Evolutionary conservation across 805 yeast species (phyloP).

Genomic region (Saturnispora serradocipensis): DNA sequence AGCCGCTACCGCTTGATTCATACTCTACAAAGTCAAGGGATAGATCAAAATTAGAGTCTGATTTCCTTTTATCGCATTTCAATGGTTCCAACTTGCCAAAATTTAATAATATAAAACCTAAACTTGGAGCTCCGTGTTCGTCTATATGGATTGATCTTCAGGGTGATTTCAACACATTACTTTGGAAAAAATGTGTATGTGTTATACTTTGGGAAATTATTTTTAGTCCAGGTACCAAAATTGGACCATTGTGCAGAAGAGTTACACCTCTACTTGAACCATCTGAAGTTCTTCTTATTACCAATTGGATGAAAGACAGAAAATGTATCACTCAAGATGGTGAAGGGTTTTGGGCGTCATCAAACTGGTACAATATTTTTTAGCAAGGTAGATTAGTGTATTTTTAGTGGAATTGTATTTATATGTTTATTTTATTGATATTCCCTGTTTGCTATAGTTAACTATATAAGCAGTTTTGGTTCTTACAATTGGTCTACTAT

Average conservation of each 20-base stretch:
- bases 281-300: conserved; percentile 30
- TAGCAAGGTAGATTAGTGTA: neutral
- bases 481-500: conserved; percentile 5
- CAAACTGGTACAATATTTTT: conserved; percentile 34
- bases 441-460: neutral
- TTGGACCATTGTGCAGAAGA: conserved; percentile 16
- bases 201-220: conserved; percentile 38
- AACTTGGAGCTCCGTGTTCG: conserved; percentile 53
- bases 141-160: conserved; percentile 62
- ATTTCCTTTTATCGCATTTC: conserved; percentile 35
- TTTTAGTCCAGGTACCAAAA: conserved; percentile 46
- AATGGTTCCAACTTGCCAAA: conserved; percentile 9
- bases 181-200: conserved; percentile 54
- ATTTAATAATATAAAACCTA: conserved; percentile 33
- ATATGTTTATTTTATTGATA: neutral
- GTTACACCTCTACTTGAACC: conserved; percentile 27
- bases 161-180: conserved; percentile 46
- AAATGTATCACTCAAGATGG: conserved; percentile 28
- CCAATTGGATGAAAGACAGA: conserved; percentile 39
- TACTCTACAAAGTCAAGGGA: conserved; percentile 74
- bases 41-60: conserved; percentile 57
- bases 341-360: conserved; percentile 31
- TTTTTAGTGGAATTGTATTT: conserved; percentile 1
- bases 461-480: neutral
- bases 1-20: conserved; percentile 41